A percentile compares a stretch with the other conserved stretches of the same genome.
These are phyloP conservation scores for Phylloboletellus chloephorus DNA, from an alignment of 1,284 basidiomycete genomes.

Conservation along the genomic window DNA sequence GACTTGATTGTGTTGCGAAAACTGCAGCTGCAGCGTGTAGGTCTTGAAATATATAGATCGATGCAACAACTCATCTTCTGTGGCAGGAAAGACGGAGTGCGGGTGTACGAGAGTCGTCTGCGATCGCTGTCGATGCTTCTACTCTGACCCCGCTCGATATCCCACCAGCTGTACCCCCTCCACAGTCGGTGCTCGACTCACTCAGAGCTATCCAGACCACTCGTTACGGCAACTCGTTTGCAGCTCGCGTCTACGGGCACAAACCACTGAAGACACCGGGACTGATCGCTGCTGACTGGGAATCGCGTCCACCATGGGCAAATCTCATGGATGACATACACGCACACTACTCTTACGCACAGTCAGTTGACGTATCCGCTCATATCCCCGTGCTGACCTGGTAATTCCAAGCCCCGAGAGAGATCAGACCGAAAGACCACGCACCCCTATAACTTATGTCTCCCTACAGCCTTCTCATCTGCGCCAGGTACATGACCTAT, in stretches of 20 bases:
- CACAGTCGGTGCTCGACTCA: conserved; percentile 45
- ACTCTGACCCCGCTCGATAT: conserved; percentile 19
- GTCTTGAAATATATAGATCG: conserved; percentile 9
- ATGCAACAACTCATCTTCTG: background rate
- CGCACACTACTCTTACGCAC: conserved; percentile 52
- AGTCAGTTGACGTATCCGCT: conserved; percentile 36
- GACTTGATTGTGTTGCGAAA: conserved; percentile 43
- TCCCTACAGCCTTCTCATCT: conserved; percentile 56
- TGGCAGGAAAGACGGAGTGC: conserved; percentile 37
- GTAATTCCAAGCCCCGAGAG: conserved; percentile 46
- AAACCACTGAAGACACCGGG: conserved; percentile 26
- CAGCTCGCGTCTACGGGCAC: conserved; percentile 51
- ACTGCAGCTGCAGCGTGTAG: conserved; percentile 42
- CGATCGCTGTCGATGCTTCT: conserved; percentile 1
- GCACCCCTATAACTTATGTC: conserved; percentile 59
- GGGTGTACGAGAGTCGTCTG: conserved; percentile 14
- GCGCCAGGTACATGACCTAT: conserved; percentile 61
- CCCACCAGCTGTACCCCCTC: conserved; percentile 26
- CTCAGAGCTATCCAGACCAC: conserved; percentile 55
- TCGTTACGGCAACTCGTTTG: conserved; percentile 56
- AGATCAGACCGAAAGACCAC: conserved; percentile 37
- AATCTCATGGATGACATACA: conserved; percentile 64
- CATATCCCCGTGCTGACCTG: conserved; percentile 9
- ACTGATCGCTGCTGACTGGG: conserved; percentile 61
- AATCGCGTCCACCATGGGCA: conserved; percentile 65